Base-by-base conservation (phyloP, 768 basidiomycete species). In the Mycena belliarum region DNA sequence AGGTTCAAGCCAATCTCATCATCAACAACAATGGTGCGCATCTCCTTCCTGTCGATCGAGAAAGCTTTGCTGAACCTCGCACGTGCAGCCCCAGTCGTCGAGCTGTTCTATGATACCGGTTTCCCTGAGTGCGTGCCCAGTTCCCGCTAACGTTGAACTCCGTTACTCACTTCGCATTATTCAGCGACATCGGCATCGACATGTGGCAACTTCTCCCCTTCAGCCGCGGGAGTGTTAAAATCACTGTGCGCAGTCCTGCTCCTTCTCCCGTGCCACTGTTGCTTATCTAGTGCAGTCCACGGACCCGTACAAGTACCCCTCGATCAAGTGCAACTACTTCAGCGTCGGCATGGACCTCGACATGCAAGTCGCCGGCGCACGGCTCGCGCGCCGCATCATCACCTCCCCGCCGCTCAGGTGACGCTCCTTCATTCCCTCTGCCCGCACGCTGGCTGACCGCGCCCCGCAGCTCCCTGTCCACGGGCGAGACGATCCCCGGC, bases 121-220 rank as follows among this genome's bases (percentile, higher is more conserved):
- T 81, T 69, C 55, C 79, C 80, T 16, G 72, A 72, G 80, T 80
- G 58, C 32, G 77, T 69, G 21, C 41, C 42, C 5, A 21, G 15
- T 51, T 47, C 28, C 4, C 14, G 10, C 14, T 15, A 1, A 32
- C 10, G 6, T 3, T 21, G 1, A n/a, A n/a, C n/a, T n/a, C 7
- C n/a, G 20, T 35, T 35, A 4, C 46, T 47, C 12, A 47, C 23
- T 47, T 47, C 33, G 14, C 25, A 24, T 33, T 14, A 14, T 20
- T 3, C 9, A 80, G 79, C 47, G 73, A 69, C 10, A 56, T 83
- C 16, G 82, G 82, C 2, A 76, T 84, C 48, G 71, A 75, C 54
- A 73, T 77, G 69, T 85, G 83, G 82, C 75, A 76, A 51, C 73
- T 85, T 18, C 73, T 85, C 5, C 82, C 82, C 2, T 84, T 83